Conservation (phyloP, 2,329 filamentous ascomycete genomes). For the Xylaria arbuscula region DNA sequence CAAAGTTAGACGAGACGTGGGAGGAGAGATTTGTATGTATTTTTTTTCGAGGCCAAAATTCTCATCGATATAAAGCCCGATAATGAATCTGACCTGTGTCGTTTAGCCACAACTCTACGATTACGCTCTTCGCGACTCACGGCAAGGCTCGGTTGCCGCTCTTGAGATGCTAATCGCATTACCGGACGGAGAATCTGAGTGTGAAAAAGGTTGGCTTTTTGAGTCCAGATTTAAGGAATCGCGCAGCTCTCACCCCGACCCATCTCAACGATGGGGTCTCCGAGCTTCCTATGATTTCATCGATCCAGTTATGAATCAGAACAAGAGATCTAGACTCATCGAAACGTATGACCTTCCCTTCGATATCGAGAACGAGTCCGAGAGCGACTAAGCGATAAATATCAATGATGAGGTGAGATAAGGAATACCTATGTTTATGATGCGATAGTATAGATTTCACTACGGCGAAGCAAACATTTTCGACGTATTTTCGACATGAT, state of each 20-base stretch:
- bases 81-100: not conserved
- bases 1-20: not conserved
- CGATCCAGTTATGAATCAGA: not conserved
- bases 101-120: not conserved
- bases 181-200: not conserved
- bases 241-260: not conserved
- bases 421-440: not conserved
- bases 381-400: not conserved
- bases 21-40: not conserved
- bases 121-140: not conserved
- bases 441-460: not conserved
- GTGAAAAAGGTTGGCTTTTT: not conserved
- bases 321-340: not conserved
- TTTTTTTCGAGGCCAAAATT: not conserved
- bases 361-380: not conserved
- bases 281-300: not conserved
- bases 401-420: not conserved
- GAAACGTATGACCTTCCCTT: not conserved
- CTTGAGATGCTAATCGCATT: constrained; percentile 1
- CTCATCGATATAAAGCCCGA: too few species aligned
- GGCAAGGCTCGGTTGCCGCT: not conserved
- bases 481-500: not conserved
- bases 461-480: not conserved
- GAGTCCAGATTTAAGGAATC: not conserved
- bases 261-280: not conserved